Conservation (phyloP, 495 filamentous ascomycete species). For the Neurospora sp. region DNA sequence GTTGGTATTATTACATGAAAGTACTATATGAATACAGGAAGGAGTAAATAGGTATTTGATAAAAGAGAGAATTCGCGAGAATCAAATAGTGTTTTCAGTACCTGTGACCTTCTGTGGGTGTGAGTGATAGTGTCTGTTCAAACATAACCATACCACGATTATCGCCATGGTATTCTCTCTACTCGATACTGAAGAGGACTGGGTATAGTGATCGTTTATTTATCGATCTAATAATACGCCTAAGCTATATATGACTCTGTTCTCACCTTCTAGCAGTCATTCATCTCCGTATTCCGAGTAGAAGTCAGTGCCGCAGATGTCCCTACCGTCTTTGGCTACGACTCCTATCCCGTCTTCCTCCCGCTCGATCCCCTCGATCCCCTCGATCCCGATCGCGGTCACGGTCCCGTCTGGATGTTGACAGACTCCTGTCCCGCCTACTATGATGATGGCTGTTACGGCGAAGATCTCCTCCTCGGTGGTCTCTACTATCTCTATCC, state of each 20-base stretch:
- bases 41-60: background rate
- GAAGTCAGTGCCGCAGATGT: background rate
- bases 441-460: background rate
- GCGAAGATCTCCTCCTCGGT: background rate
- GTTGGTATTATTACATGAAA: background rate
- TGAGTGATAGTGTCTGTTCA: too few species aligned
- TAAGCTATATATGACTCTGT: background rate
- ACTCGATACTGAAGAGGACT: background rate
- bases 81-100: background rate
- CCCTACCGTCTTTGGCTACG: constrained; percentile 13
- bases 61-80: background rate
- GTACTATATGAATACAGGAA: background rate
- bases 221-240: background rate
- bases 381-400: constrained; percentile 10
- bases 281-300: too few species aligned
- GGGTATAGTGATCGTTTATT: background rate
- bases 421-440: constrained; percentile 1
- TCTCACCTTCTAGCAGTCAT: background rate
- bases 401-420: constrained; percentile 5
- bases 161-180: background rate
- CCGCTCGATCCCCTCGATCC: background rate
- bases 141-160: too few species aligned
- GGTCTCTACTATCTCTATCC: background rate
- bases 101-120: background rate
- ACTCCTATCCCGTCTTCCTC: constrained; percentile 9